Percentiles rank a stretch among this genome's conserved stretches.
Evolutionary conservation across 768 basidiomycete genomes (phyloP).

Genomic region (Candolleomyces eurysporus): DNA sequence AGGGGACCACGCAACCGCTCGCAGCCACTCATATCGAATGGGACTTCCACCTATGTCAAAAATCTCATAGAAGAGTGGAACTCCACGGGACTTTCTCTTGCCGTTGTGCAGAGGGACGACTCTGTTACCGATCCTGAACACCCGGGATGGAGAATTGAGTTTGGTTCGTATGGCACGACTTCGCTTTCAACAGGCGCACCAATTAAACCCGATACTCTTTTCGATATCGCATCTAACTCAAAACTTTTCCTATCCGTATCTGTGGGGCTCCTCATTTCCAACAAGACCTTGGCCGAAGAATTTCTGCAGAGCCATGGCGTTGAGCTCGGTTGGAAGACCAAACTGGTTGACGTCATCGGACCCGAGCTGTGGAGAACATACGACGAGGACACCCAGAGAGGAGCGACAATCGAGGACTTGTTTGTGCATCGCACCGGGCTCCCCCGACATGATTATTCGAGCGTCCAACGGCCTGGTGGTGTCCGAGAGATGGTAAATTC

Average conservation of each 20-base stretch:
- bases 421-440: constrained; percentile 43
- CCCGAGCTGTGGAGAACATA: constrained; percentile 36
- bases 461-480: constrained; percentile 25
- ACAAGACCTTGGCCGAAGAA: constrained; percentile 30
- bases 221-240: constrained; percentile 44
- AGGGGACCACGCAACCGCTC: no score
- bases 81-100: constrained; percentile 39
- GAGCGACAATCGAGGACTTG: constrained; percentile 39
- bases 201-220: constrained; percentile 41
- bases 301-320: constrained; percentile 12
- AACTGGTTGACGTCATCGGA: constrained; percentile 29
- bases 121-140: constrained; percentile 18
- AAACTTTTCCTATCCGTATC: constrained; percentile 40
- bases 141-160: constrained; percentile 36
- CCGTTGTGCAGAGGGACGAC: constrained; percentile 30
- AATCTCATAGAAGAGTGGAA: constrained; percentile 32
- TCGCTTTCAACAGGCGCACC: constrained; percentile 22
- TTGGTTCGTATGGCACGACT: constrained; percentile 33
- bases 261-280: constrained; percentile 37
- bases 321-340: constrained; percentile 36
- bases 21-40: constrained; percentile 19
- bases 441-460: constrained; percentile 42
- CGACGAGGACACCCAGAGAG: constrained; percentile 34
- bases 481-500: constrained; percentile 33
- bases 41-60: constrained; percentile 23